Evolutionary conservation across 305 asterid species (phyloP).

Genomic region (Fraxinus albicans): DNA sequence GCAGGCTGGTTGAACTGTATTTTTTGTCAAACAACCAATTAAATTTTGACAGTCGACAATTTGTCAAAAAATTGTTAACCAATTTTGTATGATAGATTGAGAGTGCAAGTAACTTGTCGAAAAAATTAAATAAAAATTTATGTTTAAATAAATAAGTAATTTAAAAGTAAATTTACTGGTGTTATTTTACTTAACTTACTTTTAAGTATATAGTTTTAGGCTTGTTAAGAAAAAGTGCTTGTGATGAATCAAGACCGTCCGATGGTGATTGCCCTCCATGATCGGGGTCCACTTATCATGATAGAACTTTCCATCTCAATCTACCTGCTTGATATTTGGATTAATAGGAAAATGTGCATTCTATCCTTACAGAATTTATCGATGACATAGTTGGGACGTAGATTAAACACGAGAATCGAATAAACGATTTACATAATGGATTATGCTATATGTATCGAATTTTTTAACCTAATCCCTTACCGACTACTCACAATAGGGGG

Average conservation of each 20-base stretch:
- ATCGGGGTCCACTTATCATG: conserved; percentile 15
- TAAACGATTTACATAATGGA: not conserved
- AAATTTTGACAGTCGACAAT: not conserved
- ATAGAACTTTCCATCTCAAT: not conserved
- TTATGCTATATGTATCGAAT: no score
- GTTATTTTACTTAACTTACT: no score
- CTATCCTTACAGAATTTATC: not conserved
- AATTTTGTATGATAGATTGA: not conserved
- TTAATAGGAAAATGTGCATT: not conserved
- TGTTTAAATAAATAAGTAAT: no score
- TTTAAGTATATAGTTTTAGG: no score
- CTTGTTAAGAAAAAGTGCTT: not conserved
- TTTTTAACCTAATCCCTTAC: no score
- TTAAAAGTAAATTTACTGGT: not conserved
- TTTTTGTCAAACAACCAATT: not conserved
- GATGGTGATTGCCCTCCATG: conserved; percentile 2
- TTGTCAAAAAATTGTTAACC: no score
- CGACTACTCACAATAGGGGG: no score
- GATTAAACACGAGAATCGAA: not conserved
- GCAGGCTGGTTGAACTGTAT: not conserved
- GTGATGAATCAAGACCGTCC: not conserved
- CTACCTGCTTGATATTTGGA: not conserved
- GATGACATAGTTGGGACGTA: not conserved
- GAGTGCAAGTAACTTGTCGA: not conserved
- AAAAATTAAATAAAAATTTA: no score